Base-by-base conservation (phyloP, 306 rosid genomes). In the Quercus wislizeni region DNA sequence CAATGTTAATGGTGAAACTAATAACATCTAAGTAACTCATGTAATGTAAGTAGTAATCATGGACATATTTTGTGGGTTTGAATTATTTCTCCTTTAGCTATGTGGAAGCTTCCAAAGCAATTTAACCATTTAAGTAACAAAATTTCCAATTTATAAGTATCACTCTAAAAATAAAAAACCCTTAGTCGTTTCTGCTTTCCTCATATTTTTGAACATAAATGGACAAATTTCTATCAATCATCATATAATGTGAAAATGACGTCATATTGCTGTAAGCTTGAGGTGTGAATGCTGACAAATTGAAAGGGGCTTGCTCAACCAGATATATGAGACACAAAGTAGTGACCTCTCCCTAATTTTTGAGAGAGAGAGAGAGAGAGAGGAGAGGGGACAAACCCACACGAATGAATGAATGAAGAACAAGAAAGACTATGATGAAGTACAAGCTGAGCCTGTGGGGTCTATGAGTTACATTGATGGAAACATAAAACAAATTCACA, bases 221-320 rank as follows among this genome's bases (percentile, higher is more conserved):
- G 38, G 69, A 49, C 41, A 80, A 78, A 23, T 38, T 71, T 13
- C 41, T 43, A 5, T 65, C 61, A 73, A 73, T 67, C 70, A 49
- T 31, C 38, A 51, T 27, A 27, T 31, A 43, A 74, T 1, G 31
- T 20, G 35, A 62, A 65, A 43, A 79, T 93, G 94, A 88, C 65
- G 93, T 91, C 94, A 90, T 65, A 54, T 61, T 79, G 87, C 6
- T 54, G 89, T 91, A 86, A 91, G 93, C 85, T 69, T 85, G 91
- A 86, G 90, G 92, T 91, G 86, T 78, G 81, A 78, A 71, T 87
- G 75, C 7, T 65, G 91, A 89, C 91, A 90, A 90, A 80, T 38
- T 14, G 65, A 74, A 75, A 83, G 80, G 77, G 57, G 28, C 67
- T 43, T 69, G 52, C 51, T 52, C 43, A 74, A 67, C 67, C 21